Evolutionary conservation across 1,139 yeast species (phyloP), one percentile per base, ranked within the genome.

Genomic region (Tardiomyces blankii): DNA sequence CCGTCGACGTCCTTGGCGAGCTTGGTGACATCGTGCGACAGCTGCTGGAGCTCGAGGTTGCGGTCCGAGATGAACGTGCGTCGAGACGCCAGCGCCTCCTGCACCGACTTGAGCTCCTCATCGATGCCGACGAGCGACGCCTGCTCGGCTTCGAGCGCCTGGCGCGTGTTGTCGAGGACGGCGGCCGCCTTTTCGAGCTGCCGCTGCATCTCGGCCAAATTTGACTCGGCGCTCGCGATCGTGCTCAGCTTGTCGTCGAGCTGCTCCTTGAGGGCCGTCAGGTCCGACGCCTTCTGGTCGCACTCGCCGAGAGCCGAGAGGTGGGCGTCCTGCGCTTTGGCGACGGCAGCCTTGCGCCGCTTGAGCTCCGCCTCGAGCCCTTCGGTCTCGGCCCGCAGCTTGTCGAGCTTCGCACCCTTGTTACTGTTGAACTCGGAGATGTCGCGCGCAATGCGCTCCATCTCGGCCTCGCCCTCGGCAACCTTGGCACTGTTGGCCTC

Each of bases 381-480:
- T 2, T 60, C 58, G 12, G 83, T 69, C 52, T 84, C 89, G 23
- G 62, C 56, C 56, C 80, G 77, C 46, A 93, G 67, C 53, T 83
- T 77, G 46, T 78, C 77, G 48, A 93, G 70, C 61, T 91, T 93
- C 1, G 82, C 75, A 0, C 89, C 87, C 55, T 88, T 89, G 61
- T 93, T 85, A 46, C 69, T 71, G 50, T 77, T 78, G 62, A 89
- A 89, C 55, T 93, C 98, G 45, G 72, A 70, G 70, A 88, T 85
- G 61, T 93, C 98, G 32, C 69, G 74, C 58, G 84, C 87, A 47
- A 86, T 80, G 6, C 61, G 61, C 8, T 58, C 52, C n/a, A 86
- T 74, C 40, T 80, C 47, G 39, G 64, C 55, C 49, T 66, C 62
- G 40, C 60, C 52, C 18, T 51, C 53, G 9, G 52, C 44, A 13